Conservation (phyloP, 768 basidiomycete species). For the Hericium coralloides region DNA sequence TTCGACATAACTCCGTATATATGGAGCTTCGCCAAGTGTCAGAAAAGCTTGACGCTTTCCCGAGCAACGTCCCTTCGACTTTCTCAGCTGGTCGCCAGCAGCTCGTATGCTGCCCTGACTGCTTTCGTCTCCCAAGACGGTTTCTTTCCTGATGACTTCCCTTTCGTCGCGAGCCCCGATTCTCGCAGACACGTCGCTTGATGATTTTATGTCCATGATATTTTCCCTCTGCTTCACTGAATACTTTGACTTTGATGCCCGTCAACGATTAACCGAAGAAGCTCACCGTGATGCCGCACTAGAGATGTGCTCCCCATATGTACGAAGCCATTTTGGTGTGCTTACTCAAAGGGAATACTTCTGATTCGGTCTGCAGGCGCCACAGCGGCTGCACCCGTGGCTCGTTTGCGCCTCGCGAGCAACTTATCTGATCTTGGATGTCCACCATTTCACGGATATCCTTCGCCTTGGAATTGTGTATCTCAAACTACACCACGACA, state of each 20-base stretch:
- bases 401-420: background rate
- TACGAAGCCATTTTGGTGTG: background rate
- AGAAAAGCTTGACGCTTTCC: slow-evolving; percentile 4
- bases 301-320: background rate
- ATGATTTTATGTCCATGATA: background rate
- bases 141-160: background rate
- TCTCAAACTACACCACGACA: background rate
- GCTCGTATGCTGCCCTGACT: background rate
- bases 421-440: background rate
- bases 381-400: background rate
- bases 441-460: background rate
- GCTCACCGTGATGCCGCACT: background rate
- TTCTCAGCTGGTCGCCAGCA: slow-evolving; percentile 1
- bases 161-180: background rate
- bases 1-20: slow-evolving; percentile 9
- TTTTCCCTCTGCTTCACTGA: background rate
- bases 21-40: background rate
- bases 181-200: background rate
- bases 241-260: background rate
- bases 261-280: background rate
- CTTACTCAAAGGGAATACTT: background rate
- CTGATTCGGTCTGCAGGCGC: slow-evolving; percentile 12
- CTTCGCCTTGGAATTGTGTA: background rate
- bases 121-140: background rate
- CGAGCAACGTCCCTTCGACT: slow-evolving; percentile 1